Percentiles rank a stretch among this genome's conserved stretches.
Evolutionary conservation across 2,329 filamentous ascomycete genomes (phyloP).

Genomic region (Exophiala viscosa): DNA sequence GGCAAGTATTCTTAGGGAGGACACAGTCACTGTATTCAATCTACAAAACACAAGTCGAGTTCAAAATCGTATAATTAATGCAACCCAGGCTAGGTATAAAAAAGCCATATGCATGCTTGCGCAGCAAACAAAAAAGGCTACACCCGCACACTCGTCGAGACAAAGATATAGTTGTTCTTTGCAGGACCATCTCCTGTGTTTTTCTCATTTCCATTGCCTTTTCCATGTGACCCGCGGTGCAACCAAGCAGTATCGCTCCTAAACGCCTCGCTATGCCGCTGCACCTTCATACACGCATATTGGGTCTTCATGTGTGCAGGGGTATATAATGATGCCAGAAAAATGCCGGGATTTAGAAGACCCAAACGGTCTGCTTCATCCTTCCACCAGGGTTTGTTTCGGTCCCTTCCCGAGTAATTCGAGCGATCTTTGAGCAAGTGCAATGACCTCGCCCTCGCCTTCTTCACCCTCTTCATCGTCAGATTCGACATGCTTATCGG

Average conservation of each 20-base stretch:
- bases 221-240: not conserved
- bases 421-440: constrained; percentile 81
- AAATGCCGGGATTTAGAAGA: constrained; percentile 3
- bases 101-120: constrained; percentile 1
- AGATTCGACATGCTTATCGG: constrained; percentile 80
- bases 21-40: constrained; percentile 3
- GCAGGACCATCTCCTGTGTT: not conserved
- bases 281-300: constrained; percentile 11
- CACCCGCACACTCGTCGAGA: not conserved
- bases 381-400: constrained; percentile 75
- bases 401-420: constrained; percentile 77
- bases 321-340: constrained; percentile 22
- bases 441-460: constrained; percentile 89
- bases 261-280: constrained; percentile 25
- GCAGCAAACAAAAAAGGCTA: constrained; percentile 5
- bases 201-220: not conserved
- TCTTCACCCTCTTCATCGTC: constrained; percentile 85
- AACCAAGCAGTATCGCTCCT: not conserved
- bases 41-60: not conserved
- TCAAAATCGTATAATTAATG: constrained; percentile 14
- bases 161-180: constrained; percentile 1
- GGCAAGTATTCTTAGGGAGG: constrained; percentile 19
- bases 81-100: constrained; percentile 11
- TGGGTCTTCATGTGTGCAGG: constrained; percentile 8
- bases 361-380: constrained; percentile 43